Conservation (phyloP, 73 alveolate species). For the Tetrahymena borealis region DNA sequence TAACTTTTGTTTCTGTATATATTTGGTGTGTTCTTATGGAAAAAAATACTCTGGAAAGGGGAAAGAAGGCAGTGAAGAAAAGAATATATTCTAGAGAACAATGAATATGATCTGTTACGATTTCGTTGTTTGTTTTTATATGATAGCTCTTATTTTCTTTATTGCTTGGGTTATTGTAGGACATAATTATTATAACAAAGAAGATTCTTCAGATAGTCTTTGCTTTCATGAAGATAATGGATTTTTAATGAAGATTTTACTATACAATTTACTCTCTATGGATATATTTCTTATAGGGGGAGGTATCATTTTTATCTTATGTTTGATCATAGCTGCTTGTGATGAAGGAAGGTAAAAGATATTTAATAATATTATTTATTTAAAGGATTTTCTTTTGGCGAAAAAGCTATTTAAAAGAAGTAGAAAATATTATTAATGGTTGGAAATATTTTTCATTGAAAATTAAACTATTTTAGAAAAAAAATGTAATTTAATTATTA, state of each 20-base stretch:
- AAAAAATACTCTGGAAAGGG: not conserved
- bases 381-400: not conserved
- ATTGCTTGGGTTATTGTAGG: not conserved
- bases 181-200: not conserved
- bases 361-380: not conserved
- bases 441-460: too few relatives aligned
- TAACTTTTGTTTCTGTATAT: not conserved
- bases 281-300: not conserved
- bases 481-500: not conserved
- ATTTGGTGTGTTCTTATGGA: not conserved
- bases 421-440: too few relatives aligned
- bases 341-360: not conserved
- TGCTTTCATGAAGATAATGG: not conserved
- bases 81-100: not conserved
- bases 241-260: not conserved
- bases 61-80: not conserved
- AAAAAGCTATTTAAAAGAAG: not conserved
- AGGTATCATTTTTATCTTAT: not conserved
- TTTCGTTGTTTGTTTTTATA: not conserved
- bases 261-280: not conserved
- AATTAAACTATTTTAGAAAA: not conserved
- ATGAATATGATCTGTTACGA: not conserved
- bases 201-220: not conserved
- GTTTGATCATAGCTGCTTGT: not conserved
- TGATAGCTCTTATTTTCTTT: not conserved